These are phyloP conservation scores for Harrya chromipes DNA, from an alignment of 768 basidiomycete genomes.

Conservation along the genomic window DNA sequence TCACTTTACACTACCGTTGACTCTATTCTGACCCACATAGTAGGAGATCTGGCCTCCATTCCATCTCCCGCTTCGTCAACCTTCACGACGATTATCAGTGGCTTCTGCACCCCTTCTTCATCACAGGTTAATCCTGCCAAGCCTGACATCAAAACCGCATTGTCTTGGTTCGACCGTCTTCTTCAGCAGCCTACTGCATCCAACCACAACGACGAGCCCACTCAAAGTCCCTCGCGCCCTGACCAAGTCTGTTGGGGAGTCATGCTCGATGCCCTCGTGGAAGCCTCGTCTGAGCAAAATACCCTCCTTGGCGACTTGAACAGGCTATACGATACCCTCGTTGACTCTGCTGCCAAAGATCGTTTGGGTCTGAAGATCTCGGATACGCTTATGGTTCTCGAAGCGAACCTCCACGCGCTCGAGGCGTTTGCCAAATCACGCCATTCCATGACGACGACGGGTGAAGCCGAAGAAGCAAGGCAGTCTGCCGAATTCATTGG, in stretches of 20 bases:
- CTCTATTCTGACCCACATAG: not conserved
- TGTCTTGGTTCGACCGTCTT: constrained; percentile 70
- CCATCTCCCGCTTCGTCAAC: constrained; percentile 63
- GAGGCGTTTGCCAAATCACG: constrained; percentile 10
- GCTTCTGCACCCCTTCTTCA: constrained; percentile 53
- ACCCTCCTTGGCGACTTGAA: constrained; percentile 55
- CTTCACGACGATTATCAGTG: constrained; percentile 59
- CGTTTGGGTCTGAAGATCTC: constrained; percentile 32
- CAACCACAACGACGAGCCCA: constrained; percentile 40
- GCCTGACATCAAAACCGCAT: constrained; percentile 57
- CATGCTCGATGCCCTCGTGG: constrained; percentile 58
- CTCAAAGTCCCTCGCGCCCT: constrained; percentile 48
- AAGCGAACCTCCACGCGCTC: constrained; percentile 39
- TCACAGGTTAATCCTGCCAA: constrained; percentile 5
- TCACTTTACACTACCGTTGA: not conserved
- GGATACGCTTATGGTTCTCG: constrained; percentile 44
- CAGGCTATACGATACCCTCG: constrained; percentile 44
- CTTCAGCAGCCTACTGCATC: constrained; percentile 40
- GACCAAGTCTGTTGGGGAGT: constrained; percentile 50
- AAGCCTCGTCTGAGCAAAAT: constrained; percentile 22
- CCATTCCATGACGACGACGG: not conserved
- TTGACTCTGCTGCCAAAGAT: constrained; percentile 35
- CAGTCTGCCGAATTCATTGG: constrained; percentile 29
- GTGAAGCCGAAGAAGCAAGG: constrained; percentile 7
- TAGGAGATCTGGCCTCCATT: constrained; percentile 33